Evolutionary conservation across 2,329 filamentous ascomycete species (phyloP), one percentile per base, ranked within the genome.

Genomic region (Pseudocercospora macadamiae): DNA sequence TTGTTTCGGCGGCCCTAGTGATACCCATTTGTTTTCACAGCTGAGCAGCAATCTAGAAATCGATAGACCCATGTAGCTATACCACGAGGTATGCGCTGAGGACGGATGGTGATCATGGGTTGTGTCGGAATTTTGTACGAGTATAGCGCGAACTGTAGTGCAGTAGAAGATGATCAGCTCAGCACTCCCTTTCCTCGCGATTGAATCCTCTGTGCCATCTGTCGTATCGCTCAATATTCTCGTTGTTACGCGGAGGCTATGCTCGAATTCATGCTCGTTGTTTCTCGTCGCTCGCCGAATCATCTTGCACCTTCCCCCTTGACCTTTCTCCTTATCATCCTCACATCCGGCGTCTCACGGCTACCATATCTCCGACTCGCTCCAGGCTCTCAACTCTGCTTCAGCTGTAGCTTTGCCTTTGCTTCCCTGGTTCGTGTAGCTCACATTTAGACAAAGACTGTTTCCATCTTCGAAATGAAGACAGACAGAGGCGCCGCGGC

Each of bases 11-110:
- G 56, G 56, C 51, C 26, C 42, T 44, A 59, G 30, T 59, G 56
- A 59, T 59, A 59, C 51, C 56, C 56, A 44, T 54, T 59, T 59
- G 56, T 47, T 51, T 18, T 25, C 37, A 2, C 26, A 51, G 9
- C 14, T 34, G 14, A n/a, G 30, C 30, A 48, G 32, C 28, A 9
- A 34, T 4, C 21, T 12, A 48, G 37, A 34, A n/a, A n/a, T n/a
- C n/a, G n/a, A n/a, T n/a, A n/a, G n/a, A n/a, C n/a, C n/a, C n/a
- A n/a, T n/a, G n/a, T n/a, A n/a, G n/a, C n/a, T n/a, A n/a, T n/a
- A n/a, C n/a, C n/a, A n/a, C 19, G 3, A 39, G 12, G 16, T 18
- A 39, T 19, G 16, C 8, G 36, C 19, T 23, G 25, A 32, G 30
- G 52, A 55, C 21, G 36, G n/a, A 34, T 21, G 54, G n/a, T 14